Percentiles rank a stretch among this genome's conserved stretches.
phyloP scores from a whole-genome alignment of 2,329 filamentous ascomycete species.

The Colletotrichum sp. region DNA sequence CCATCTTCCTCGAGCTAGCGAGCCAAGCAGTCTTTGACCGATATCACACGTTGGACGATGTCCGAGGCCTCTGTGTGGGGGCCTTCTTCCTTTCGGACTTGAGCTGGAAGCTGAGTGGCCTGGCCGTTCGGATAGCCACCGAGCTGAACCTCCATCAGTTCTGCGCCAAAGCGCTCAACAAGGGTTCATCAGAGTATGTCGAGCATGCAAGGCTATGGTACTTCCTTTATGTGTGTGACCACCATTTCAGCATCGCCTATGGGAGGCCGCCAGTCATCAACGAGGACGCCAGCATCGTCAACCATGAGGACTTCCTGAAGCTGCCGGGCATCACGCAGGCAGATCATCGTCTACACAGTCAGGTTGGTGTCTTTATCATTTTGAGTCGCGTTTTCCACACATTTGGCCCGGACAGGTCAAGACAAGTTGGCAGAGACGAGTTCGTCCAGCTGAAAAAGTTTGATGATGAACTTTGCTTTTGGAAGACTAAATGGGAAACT shows the following conservation, averaged over 20 bases:
- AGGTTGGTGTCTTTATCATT: conserved; percentile 64
- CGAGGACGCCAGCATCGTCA: conserved; percentile 60
- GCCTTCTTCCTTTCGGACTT: conserved; percentile 68
- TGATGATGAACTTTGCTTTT: conserved; percentile 35
- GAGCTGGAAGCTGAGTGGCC: conserved; percentile 61
- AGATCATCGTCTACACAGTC: conserved; percentile 61
- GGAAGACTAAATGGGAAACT: conserved; percentile 39
- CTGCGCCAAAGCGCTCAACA: conserved; percentile 49
- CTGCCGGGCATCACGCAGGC: conserved; percentile 53
- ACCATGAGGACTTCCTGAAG: conserved; percentile 58
- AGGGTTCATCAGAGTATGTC: conserved; percentile 49
- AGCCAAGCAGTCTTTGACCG: conserved; percentile 61
- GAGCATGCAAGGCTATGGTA: conserved; percentile 67
- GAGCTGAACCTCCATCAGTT: conserved; percentile 61
- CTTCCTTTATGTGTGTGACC: conserved; percentile 67
- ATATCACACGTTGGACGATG: conserved; percentile 57
- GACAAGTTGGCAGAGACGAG: conserved; percentile 31
- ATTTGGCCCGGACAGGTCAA: conserved; percentile 59
- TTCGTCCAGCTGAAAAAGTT: conserved; percentile 34
- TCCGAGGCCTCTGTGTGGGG: conserved; percentile 65
- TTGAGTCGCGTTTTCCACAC: conserved; percentile 61
- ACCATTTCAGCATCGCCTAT: conserved; percentile 69
- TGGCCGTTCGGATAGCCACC: conserved; percentile 61
- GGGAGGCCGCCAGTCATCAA: conserved; percentile 61
- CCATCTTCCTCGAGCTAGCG: conserved; percentile 61